A percentile compares a stretch with the other conserved stretches of the same genome.
Evolutionary conservation across 2,329 filamentous ascomycete genomes (phyloP).

Genomic region (Ceratocystis destructans): DNA sequence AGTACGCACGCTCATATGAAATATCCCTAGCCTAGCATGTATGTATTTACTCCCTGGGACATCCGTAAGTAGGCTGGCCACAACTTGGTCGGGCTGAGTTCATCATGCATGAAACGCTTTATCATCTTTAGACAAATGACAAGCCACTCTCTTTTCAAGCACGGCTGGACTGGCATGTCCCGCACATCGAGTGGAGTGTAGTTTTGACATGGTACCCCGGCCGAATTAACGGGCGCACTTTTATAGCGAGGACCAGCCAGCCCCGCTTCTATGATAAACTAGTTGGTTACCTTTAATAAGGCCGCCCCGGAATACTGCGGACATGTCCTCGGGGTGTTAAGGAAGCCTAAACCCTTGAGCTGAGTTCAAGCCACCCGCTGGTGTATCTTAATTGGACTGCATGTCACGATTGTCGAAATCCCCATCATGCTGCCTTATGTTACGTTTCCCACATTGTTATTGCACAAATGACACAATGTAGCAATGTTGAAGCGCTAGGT

Average conservation of each 20-base stretch:
- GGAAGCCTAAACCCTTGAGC: not conserved
- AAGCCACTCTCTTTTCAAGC: not conserved
- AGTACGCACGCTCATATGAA: no score
- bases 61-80: no score
- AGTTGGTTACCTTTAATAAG: not conserved
- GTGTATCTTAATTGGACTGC: not conserved
- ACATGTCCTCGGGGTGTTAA: not conserved
- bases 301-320: not conserved
- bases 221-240: constrained; percentile 3
- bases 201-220: constrained; percentile 4
- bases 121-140: not conserved
- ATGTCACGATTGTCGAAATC: not conserved
- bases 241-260: not conserved
- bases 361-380: not conserved
- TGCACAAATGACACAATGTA: not conserved
- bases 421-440: not conserved
- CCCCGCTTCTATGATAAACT: not conserved
- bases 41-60: no score
- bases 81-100: no score
- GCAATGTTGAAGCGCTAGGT: not conserved
- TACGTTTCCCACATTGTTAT: not conserved
- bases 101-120: no score
- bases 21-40: no score
- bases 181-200: not conserved
- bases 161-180: not conserved